Evolutionary conservation across 2,329 filamentous ascomycete genomes (phyloP).

Genomic region (Cryoendolithus antarcticus): DNA sequence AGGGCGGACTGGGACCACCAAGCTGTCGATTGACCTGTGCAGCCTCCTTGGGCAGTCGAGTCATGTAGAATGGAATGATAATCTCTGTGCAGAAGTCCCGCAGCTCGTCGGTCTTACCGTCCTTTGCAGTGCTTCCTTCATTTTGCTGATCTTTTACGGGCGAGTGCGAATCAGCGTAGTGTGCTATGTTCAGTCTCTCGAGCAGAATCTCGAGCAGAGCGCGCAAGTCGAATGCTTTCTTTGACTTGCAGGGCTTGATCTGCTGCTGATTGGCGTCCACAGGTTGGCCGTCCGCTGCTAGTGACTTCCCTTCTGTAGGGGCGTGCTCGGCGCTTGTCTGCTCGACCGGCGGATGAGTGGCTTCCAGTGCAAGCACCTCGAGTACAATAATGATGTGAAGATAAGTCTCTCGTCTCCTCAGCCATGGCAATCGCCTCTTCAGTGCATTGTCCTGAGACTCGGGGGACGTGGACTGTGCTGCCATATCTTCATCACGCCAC

Average conservation of each 20-base stretch:
- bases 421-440: conserved; percentile 49
- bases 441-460: conserved; percentile 37
- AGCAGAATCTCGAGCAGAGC: conserved; percentile 60
- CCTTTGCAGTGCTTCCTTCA: conserved; percentile 12
- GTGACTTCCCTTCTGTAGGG: conserved; percentile 8
- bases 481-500: conserved; percentile 49
- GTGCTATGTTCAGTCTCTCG: conserved; percentile 73
- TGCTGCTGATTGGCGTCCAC: not conserved
- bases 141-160: conserved; percentile 25
- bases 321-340: too few relatives aligned
- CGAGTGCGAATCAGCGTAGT: conserved; percentile 55
- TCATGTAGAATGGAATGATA: conserved; percentile 68
- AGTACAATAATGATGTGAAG: conserved; percentile 69
- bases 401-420: conserved; percentile 66
- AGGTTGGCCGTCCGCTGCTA: conserved; percentile 2
- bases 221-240: conserved; percentile 46
- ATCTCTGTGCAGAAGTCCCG: conserved; percentile 71
- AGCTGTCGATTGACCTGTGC: conserved; percentile 62
- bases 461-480: conserved; percentile 23
- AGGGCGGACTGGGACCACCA: conserved; percentile 54
- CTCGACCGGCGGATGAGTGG: conserved; percentile 6
- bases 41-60: conserved; percentile 59
- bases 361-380: conserved; percentile 61
- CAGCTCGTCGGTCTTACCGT: conserved; percentile 46
- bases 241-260: conserved; percentile 25